These are phyloP conservation scores for Xylaria hypoxylon DNA, from an alignment of 2,329 filamentous ascomycete genomes.

Conservation along the genomic window DNA sequence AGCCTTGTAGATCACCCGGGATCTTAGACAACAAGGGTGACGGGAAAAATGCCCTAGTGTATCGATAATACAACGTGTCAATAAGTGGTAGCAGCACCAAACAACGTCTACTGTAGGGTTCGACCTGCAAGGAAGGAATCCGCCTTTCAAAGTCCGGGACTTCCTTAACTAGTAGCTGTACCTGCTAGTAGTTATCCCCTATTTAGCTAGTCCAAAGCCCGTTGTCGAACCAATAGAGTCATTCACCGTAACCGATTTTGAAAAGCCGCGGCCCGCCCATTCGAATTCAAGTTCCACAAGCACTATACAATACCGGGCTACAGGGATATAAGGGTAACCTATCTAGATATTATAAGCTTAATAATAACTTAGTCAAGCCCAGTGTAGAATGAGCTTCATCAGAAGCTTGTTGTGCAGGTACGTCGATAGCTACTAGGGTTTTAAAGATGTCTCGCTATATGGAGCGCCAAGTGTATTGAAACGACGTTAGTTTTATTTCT, in stretches of 20 bases:
- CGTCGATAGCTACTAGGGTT: background rate
- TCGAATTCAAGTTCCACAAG: background rate
- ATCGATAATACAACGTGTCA: background rate
- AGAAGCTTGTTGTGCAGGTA: background rate
- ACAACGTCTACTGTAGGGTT: background rate
- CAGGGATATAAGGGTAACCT: background rate
- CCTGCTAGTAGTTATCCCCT: background rate
- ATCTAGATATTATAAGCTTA: background rate
- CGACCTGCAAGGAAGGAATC: background rate
- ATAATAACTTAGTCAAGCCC: background rate
- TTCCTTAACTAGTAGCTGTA: background rate
- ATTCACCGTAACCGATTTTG: background rate
- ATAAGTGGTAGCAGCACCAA: too few relatives aligned
- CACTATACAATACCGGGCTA: background rate
- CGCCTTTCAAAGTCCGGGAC: background rate
- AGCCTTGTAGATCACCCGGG: conserved; percentile 12
- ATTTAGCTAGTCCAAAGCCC: background rate
- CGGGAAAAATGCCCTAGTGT: background rate
- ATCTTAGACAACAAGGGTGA: too few relatives aligned
- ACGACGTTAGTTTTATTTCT: background rate
- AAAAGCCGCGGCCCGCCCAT: background rate
- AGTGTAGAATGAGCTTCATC: background rate
- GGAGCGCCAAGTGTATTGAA: background rate
- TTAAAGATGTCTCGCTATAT: background rate
- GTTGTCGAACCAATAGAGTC: background rate